Percentiles rank a stretch among this genome's conserved stretches.
phyloP scores from a whole-genome alignment of 2,329 filamentous ascomycete genomes.

The Scopulariopsis brevicaulis region DNA sequence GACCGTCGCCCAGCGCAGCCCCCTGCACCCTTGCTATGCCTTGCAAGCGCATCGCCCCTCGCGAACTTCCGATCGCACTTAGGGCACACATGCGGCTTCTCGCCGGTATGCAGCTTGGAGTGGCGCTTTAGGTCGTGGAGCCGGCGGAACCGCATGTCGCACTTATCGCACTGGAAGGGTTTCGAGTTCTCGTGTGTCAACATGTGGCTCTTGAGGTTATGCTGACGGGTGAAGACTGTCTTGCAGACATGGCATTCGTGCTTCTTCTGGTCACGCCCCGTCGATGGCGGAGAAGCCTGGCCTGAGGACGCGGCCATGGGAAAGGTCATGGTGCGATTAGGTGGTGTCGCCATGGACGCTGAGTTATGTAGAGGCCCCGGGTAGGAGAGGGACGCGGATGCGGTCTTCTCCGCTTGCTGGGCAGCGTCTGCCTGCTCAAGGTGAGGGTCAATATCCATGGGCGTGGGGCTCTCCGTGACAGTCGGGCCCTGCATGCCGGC shows the following conservation, averaged over 20 bases:
- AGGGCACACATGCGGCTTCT: constrained; percentile 87
- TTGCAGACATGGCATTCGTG: constrained; percentile 96
- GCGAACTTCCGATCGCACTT: constrained; percentile 95
- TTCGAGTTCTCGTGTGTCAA: constrained; percentile 98
- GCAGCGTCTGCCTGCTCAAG: constrained; percentile 19
- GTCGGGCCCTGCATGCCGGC: constrained; percentile 28
- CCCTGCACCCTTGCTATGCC: constrained; percentile 90
- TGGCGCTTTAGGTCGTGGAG: constrained; percentile 94
- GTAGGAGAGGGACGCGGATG: constrained; percentile 41
- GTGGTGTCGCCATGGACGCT: constrained; percentile 29
- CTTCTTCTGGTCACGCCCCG: constrained; percentile 50
- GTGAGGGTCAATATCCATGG: constrained; percentile 40
- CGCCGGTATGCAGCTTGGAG: constrained; percentile 91
- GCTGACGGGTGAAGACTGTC: constrained; percentile 93
- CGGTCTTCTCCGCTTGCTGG: constrained; percentile 37
- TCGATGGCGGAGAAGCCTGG: constrained; percentile 46
- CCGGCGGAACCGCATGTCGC: constrained; percentile 81
- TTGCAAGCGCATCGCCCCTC: constrained; percentile 83
- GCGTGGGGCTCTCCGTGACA: constrained; percentile 37
- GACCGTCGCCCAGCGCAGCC: constrained; percentile 87
- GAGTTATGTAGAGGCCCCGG: constrained; percentile 36
- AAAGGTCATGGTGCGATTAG: constrained; percentile 42
- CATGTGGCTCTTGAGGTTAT: constrained; percentile 94
- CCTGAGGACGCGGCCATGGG: constrained; percentile 34
- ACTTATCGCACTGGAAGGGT: constrained; percentile 89